Base-by-base conservation (phyloP, 768 basidiomycete species). In the Boletus patriciae region DNA sequence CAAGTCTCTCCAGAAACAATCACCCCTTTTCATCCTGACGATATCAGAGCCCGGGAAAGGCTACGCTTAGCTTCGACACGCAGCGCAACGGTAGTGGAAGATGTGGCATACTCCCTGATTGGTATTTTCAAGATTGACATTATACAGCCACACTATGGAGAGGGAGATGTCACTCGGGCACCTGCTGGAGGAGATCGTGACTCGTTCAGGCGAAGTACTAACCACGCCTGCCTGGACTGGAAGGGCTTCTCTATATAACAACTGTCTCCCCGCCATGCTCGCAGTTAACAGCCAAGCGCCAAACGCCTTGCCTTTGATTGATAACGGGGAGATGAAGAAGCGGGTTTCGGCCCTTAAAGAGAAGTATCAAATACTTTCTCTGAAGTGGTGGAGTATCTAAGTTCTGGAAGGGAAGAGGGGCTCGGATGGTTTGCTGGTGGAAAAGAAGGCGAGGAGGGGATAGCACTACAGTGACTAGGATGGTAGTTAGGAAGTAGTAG, bases 61-160 rank as follows among this genome's bases (percentile, higher is more conserved):
- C 54, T 56, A 2, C 46, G 58, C 15, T 33, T 61, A 1, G 53
- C 60, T n/a, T 61, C 59, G 27, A 48, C 43, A 15, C 60, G 59
- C 25, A 19, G n/a, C 0, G 54, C 60, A n/a, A 52, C 27, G 2
- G 12, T 38, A 9, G 54, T 49, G 2, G 58, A 61, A 36, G 53
- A 61, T 1, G 12, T 61, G 18, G 60, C 59, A 4, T 61, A 52
- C 19, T 54, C 52, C 6, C 36, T 61, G n/a, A 60, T 61, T 18
- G 58, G 60, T 11, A 55, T 61, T 29, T 61, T 61, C 50, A 42
- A 42, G 2, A 61, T 50, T n/a, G 53, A 62, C n/a, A 36, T 25
- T 4, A 4, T 56, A 16, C 36, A 9, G 8, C 52, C 52, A 3
- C 37, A 33, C 5, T 59, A 59, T 10, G 59, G 57, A 16, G 52